Conservation (phyloP, 768 basidiomycete genomes). For the Suillus occidentalis region DNA sequence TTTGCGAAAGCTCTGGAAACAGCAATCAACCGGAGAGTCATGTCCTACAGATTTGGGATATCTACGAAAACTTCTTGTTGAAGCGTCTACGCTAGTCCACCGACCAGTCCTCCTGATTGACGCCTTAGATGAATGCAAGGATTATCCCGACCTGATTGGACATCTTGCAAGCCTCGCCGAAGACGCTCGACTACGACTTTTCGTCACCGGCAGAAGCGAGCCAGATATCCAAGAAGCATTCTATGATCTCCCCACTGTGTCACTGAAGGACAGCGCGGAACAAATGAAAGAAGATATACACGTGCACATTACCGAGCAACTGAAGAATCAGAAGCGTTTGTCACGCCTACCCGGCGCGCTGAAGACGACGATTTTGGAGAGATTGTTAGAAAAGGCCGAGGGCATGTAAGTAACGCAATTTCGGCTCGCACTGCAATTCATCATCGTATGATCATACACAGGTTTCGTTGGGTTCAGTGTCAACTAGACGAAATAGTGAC, state of each 20-base stretch:
- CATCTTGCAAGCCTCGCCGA: not conserved
- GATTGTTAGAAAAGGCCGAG: constrained; percentile 4
- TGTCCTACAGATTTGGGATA: not conserved
- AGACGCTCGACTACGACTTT: constrained; percentile 5
- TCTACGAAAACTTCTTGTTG: not conserved
- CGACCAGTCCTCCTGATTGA: constrained; percentile 12
- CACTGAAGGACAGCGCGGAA: constrained; percentile 1
- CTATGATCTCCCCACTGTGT: not conserved
- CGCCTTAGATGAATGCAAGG: constrained; percentile 15
- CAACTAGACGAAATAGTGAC: not conserved
- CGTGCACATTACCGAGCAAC: not conserved
- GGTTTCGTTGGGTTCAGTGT: constrained; percentile 14
- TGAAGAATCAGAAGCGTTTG: not conserved
- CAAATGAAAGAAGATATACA: not conserved
- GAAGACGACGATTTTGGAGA: not conserved
- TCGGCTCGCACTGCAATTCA: not conserved
- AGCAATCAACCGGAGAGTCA: not conserved
- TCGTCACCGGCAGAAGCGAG: constrained; percentile 7
- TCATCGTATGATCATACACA: not conserved
- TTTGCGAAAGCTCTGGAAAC: not conserved
- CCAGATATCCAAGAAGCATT: not conserved
- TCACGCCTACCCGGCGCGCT: not conserved
- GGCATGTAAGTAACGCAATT: constrained; percentile 6
- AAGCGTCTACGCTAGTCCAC: not conserved
- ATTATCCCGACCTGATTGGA: not conserved